These are phyloP conservation scores for Podila epicladia DNA, from an alignment of 192 early-diverging fungal species.

Conservation along the genomic window DNA sequence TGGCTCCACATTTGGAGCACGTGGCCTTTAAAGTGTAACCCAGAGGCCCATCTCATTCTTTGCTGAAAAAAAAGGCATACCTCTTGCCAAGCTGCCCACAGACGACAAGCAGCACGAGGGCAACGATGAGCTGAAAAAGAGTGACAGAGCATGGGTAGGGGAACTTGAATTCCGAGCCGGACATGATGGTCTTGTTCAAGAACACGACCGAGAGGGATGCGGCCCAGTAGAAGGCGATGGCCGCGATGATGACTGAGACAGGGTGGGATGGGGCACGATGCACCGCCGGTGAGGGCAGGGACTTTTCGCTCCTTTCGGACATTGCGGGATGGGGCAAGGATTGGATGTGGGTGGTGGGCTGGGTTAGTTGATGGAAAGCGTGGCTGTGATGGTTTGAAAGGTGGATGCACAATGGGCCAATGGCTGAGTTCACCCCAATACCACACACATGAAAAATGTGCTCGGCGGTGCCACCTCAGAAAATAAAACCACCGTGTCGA, in stretches of 20 bases:
- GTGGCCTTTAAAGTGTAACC: neutral
- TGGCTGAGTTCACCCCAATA: no score
- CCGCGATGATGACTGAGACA: conserved; percentile 51
- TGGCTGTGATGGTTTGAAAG: neutral
- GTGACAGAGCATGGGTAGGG: conserved; percentile 75
- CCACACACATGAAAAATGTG: no score
- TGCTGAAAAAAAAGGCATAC: conserved; percentile 26
- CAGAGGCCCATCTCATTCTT: neutral
- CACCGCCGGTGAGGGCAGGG: conserved; percentile 37
- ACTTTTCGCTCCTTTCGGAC: conserved; percentile 24
- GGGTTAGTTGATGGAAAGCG: no score
- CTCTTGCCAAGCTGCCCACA: conserved; percentile 64
- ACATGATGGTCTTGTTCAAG: conserved; percentile 73
- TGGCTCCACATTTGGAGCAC: neutral
- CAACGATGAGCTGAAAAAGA: conserved; percentile 71
- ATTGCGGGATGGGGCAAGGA: neutral
- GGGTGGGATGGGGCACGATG: conserved; percentile 43
- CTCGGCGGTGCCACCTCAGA: no score
- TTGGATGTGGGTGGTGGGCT: no score
- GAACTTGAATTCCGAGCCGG: conserved; percentile 66
- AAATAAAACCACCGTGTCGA: no score
- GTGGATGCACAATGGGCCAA: neutral
- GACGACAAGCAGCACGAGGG: conserved; percentile 59
- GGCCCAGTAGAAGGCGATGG: conserved; percentile 70
- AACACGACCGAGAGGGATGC: conserved; percentile 73